These are phyloP conservation scores for Eimeria sp. DNA, from an alignment of 169 alveolate genomes.

Conservation along the genomic window DNA sequence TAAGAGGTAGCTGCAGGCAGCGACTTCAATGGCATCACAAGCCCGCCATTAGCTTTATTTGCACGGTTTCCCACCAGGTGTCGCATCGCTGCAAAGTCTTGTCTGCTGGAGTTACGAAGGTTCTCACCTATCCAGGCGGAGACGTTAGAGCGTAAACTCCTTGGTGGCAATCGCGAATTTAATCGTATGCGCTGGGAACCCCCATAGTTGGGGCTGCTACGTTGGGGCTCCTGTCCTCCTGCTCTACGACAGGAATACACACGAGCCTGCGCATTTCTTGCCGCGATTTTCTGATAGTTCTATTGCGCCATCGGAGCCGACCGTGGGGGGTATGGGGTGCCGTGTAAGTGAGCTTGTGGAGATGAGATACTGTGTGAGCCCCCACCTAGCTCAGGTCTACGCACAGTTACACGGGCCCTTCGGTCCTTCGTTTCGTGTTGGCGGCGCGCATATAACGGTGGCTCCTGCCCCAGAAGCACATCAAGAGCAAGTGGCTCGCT, in stretches of 20 bases:
- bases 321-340: background rate
- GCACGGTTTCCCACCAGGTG: background rate
- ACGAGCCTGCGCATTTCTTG: background rate
- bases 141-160: background rate
- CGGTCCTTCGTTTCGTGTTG: background rate
- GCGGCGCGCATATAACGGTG: background rate
- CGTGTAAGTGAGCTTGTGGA: too few species aligned
- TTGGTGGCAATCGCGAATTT: background rate
- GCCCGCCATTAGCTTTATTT: background rate
- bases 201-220: background rate
- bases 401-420: background rate
- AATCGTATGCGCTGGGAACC: background rate
- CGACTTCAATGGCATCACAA: background rate
- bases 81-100: background rate
- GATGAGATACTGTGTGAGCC: background rate
- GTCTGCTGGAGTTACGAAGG: background rate
- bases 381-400: background rate
- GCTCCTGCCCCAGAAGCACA: background rate
- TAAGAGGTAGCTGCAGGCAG: background rate
- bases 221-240: background rate
- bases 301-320: background rate
- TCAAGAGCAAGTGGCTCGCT: background rate
- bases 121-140: background rate
- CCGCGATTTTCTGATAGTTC: background rate
- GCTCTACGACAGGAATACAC: background rate